Base-by-base conservation (phyloP, 176 grass and related monocot genomes). In the Cenchrus purpureus region DNA sequence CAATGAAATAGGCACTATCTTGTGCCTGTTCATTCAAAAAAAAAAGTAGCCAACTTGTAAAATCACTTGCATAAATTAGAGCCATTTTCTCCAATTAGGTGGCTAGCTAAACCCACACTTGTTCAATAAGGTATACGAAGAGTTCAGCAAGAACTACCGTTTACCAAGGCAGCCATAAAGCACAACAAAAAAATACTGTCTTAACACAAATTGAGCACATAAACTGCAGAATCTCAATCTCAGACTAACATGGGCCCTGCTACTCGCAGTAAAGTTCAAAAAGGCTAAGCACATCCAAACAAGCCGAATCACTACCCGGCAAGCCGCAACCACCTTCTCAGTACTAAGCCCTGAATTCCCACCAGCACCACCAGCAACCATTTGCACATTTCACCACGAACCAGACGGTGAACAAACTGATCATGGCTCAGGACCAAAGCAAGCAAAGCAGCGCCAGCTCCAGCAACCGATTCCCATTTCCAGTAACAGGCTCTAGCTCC, bases 11-110 rank as follows among this genome's bases (percentile, higher is more conserved):
- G 44, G 5, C 3, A 46, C 44, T 8, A 8, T 45, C 43, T 45
- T 7, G 44, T 46, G 7, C 44, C 44, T 8, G 44, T 46, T 46
- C 44, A 6, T 46, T 46, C 44, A 46, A 46, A 46, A 46, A 73
- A 25, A 17, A 22, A 34, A 74, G 42, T 32, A 86, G 5, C 49
- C 20, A 54, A 53, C 53, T 40, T 32, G 74, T 31, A 16, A 65
- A 81, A n/a, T 73, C 50, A 53, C 1, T 44, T 60, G 58, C 32
- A 83, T 42, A 83, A 62, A 71, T 42, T 64, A 20, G 45, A 70
- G 34, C 12, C 25, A 57, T 46, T 10, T 48, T 34, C 44, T 50
- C 9, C 25, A 6, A 64, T 56, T 63, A 0, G 1, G 17, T 22
- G 63, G n/a, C 63, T 42, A 68, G 60, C n/a, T 40, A 68, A 70